Evolutionary conservation across 345 rosid species (phyloP).

Genomic region (Turnera subulata): DNA sequence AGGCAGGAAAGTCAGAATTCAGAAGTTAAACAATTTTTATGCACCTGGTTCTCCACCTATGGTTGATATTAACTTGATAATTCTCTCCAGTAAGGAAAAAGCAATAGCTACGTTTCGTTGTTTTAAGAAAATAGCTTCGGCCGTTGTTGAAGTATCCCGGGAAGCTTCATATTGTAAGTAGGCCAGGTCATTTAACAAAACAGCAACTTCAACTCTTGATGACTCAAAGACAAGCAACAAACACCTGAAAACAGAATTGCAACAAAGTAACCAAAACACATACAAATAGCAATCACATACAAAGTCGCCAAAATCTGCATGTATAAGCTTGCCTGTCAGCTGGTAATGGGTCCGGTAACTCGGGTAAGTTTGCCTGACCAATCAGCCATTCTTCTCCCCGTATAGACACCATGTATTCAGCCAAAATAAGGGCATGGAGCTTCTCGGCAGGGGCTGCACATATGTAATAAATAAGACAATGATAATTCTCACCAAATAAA

Average conservation of each 20-base stretch:
- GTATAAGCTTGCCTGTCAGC: slow-evolving; percentile 47
- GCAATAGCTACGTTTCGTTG: slow-evolving; percentile 55
- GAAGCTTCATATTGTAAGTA: slow-evolving; percentile 84
- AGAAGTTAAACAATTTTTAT: no score
- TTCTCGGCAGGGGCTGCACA: slow-evolving; percentile 74
- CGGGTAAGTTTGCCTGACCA: slow-evolving; percentile 44
- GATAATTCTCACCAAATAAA: no score
- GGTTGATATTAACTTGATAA: slow-evolving; percentile 56
- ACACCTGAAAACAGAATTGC: slow-evolving; percentile 49
- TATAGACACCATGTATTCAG: slow-evolving; percentile 61
- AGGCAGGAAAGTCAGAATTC: no score
- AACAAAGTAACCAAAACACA: slow-evolving; percentile 3
- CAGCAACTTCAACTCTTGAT: slow-evolving; percentile 82
- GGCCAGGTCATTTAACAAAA: slow-evolving; percentile 76
- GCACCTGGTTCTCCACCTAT: slow-evolving; percentile 59
- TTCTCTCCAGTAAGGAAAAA: slow-evolving; percentile 81
- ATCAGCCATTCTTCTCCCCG: slow-evolving; percentile 77
- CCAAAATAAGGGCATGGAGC: slow-evolving; percentile 76
- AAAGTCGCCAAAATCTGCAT: no score
- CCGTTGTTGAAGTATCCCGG: slow-evolving; percentile 39
- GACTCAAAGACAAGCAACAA: slow-evolving; percentile 79
- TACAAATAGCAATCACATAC: no score
- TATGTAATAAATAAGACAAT: slow-evolving; percentile 6
- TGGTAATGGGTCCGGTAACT: slow-evolving; percentile 47
- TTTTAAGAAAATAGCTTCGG: slow-evolving; percentile 47